Base-by-base conservation (phyloP, 225 moss, liverwort and hornwort species). In the Physcomitrium patens region DNA sequence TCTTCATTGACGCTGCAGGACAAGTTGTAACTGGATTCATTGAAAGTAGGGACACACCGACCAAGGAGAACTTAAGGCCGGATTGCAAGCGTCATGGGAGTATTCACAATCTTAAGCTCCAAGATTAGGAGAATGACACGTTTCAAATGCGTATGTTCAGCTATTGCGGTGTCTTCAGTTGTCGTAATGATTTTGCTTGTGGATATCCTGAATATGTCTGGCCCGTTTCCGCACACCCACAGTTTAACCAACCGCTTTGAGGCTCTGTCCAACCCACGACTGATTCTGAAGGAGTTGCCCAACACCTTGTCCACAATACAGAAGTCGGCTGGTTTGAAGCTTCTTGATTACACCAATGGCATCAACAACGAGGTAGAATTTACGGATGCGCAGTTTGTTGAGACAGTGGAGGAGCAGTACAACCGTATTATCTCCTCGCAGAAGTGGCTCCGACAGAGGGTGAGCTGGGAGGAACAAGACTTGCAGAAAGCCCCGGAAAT, bases 351-450 rank as follows among this genome's bases (percentile, higher is more conserved):
- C 50, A 53, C 60, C 28, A 66, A 50, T 7, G 68, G 66, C 47
- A 17, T 76, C 24, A 75, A 88, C 82, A 76, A 69, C 55, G 72
- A 79, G 42, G 53, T 76, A 7, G 78, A 67, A 18, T 82, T 85
- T n/a, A 77, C 79, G 17, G 80, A 88, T 66, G 14, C 61, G 41
- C 82, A 85, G 63, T 85, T 74, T 41, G 15, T 12, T 8, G 85
- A 78, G 72, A 80, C 88, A 22, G 70, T 88, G 22, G 88, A 85
- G 80, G 78, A 85, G 69, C 79, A 85, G 67, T 88, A 79, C 65
- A 74, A 69, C 8, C 67, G 62, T 50, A 76, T 87, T 27, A 82
- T 77, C 53, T 72, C 82, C 8, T 82, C 84, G 12, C 78, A 81
- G 64, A 74, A 52, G 50, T 85, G 80, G 82, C 75, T 85, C 44